Percentiles rank a stretch among this genome's conserved stretches.
Conservation (phyloP, 352 stramenopile species). For the Hyaloperonospora brassicae region DNA sequence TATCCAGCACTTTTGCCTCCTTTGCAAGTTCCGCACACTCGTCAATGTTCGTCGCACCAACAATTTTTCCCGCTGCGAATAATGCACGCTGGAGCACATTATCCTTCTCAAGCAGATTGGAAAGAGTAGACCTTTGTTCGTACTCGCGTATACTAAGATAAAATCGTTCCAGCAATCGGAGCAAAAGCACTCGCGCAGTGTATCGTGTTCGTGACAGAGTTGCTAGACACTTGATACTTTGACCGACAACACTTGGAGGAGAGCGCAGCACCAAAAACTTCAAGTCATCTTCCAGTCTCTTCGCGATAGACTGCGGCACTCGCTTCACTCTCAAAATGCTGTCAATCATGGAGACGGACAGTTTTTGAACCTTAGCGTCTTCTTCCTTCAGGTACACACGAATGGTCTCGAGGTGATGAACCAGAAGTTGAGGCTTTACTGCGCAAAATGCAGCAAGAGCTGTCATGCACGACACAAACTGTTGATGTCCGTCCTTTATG, state of each 20-base stretch:
- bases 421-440: constrained; percentile 50
- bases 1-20: constrained; percentile 28
- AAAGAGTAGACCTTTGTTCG: constrained; percentile 26
- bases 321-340: constrained; percentile 53
- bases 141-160: constrained; percentile 53
- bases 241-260: constrained; percentile 76
- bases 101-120: constrained; percentile 27
- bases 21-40: constrained; percentile 20
- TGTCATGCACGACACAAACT: constrained; percentile 74
- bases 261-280: constrained; percentile 51
- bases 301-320: constrained; percentile 38
- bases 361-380: constrained; percentile 49
- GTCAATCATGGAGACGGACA: constrained; percentile 55
- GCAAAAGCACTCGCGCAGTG: constrained; percentile 36
- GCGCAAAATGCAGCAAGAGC: constrained; percentile 71
- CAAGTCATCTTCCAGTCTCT: constrained; percentile 50
- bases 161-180: constrained; percentile 63
- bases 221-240: constrained; percentile 67
- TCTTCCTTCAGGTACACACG: constrained; percentile 64
- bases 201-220: constrained; percentile 39
- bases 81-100: constrained; percentile 67
- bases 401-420: constrained; percentile 55
- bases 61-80: constrained; percentile 63
- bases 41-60: constrained; percentile 60
- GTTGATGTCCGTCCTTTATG: constrained; percentile 37